phyloP scores from a whole-genome alignment of 805 yeast species.

The Candida stauntonica region DNA sequence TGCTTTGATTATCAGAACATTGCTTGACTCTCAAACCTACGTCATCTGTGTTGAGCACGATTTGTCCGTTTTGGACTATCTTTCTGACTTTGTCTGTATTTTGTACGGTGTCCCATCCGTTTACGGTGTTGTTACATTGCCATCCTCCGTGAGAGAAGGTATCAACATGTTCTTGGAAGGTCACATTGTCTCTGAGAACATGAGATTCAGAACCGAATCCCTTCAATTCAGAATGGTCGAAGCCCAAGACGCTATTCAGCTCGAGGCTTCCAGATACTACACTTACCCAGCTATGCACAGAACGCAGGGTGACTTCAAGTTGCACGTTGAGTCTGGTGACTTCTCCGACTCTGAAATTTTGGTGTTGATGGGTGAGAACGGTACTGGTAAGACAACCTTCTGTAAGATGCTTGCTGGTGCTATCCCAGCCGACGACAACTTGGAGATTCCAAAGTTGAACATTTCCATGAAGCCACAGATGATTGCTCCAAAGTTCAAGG shows the following conservation, averaged over 20 bases:
- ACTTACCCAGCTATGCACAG: conserved; percentile 77
- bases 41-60: conserved; percentile 99
- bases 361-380: conserved; percentile 99
- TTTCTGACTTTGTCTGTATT: conserved; percentile 95
- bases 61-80: conserved; percentile 92
- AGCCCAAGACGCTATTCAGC: conserved; percentile 70
- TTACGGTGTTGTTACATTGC: conserved; percentile 97
- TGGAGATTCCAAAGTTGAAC: conserved; percentile 78
- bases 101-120: conserved; percentile 97
- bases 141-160: conserved; percentile 97
- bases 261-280: conserved; percentile 77
- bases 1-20: conserved; percentile 87
- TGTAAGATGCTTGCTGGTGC: conserved; percentile 95
- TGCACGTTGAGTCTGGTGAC: conserved; percentile 78
- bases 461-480: conserved; percentile 99
- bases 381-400: conserved; percentile 98
- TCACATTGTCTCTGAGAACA: conserved; percentile 92
- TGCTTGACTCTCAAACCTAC: conserved; percentile 70
- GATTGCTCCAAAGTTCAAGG: conserved; percentile 97
- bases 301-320: conserved; percentile 94
- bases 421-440: conserved; percentile 77
- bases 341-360: conserved; percentile 95
- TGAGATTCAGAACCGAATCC: conserved; percentile 95
- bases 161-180: conserved; percentile 98
- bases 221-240: conserved; percentile 91